Evolutionary conservation across 2,329 filamentous ascomycete genomes (phyloP), one percentile per base, ranked within the genome.

Genomic region (Exophiala dermatitidis): DNA sequence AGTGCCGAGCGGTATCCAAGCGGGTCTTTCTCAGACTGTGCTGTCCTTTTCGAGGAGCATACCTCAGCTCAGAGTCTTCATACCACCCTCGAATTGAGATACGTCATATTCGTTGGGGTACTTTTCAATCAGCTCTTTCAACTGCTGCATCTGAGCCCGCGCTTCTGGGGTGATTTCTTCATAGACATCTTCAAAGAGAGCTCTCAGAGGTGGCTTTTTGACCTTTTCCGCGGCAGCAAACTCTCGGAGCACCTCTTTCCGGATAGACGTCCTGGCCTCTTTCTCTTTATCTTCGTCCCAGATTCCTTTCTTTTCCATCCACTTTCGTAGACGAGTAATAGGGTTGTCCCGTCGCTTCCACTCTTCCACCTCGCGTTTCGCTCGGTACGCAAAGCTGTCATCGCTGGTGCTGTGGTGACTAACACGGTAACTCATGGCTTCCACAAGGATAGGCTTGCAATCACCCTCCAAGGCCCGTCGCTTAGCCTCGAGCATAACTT

Each of bases 391-490:
- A 65, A 96, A 98, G 29, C 87, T 93, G 71, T 98, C 93, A 66
- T 98, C 93, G 0, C 87, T 93, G 0, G 93, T 98, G 70, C 89
- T 95, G 73, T 98, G 93, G 68, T 98, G 90, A 4, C 88, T 91
- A 41, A 97, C 90, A n/a, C 93, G 89, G 72, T 98, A 98, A 28
- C 88, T 91, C 88, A 98, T 95, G 52, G 90, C 90, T 72, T 98
- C 93, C 38, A 98, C 85, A 5, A 98, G 74, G 0, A 98, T 80
- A 0, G 89, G 90, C 58, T 80, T 82, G 3, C 88, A 87, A n/a
- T 88, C 88, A 41, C 88, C 83, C 52, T 85, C 75, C 2, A 97
- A 77, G 0, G 91, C 90, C 65, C 91, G 81, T 46, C 81, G 77
- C 1, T 90, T 80, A 0, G 93, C 93, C 67, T 81, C 80, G 65